Percentiles rank a stretch among this genome's conserved stretches.
Evolutionary conservation across 2,329 filamentous ascomycete species (phyloP).

Genomic region (Didymella keratinophila): DNA sequence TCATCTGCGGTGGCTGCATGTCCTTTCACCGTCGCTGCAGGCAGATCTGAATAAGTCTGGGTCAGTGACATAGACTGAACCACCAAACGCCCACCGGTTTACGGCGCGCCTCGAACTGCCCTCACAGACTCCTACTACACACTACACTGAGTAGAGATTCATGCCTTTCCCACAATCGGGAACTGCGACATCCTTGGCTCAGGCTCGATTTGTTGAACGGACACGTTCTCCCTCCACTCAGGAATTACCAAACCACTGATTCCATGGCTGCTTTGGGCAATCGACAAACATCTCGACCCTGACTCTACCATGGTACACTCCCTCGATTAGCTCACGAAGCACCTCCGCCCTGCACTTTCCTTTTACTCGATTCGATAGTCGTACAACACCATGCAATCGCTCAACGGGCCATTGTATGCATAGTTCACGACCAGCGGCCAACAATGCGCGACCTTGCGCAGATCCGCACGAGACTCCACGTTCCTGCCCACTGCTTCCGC

Average conservation of each 20-base stretch:
- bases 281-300: neutral
- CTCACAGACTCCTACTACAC: neutral
- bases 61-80: conserved; percentile 4
- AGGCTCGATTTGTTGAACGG: neutral
- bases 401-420: conserved; percentile 1
- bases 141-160: neutral
- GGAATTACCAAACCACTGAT: neutral
- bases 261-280: conserved; percentile 8
- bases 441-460: conserved; percentile 3
- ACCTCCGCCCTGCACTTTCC: neutral
- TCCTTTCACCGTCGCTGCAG: conserved; percentile 6
- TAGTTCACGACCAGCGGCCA: neutral
- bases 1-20: conserved; percentile 1
- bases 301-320: conserved; percentile 1
- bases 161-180: neutral
- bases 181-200: neutral
- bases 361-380: conserved; percentile 5
- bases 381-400: conserved; percentile 1
- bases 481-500: conserved; percentile 4
- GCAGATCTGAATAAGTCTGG: neutral
- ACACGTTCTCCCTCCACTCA: neutral
- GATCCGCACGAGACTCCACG: conserved; percentile 14
- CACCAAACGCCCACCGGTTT: conserved; percentile 8
- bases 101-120: conserved; percentile 1
- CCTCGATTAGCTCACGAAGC: neutral